Conservation (phyloP, 306 rosid species). For the Cicer chorassanicum region DNA sequence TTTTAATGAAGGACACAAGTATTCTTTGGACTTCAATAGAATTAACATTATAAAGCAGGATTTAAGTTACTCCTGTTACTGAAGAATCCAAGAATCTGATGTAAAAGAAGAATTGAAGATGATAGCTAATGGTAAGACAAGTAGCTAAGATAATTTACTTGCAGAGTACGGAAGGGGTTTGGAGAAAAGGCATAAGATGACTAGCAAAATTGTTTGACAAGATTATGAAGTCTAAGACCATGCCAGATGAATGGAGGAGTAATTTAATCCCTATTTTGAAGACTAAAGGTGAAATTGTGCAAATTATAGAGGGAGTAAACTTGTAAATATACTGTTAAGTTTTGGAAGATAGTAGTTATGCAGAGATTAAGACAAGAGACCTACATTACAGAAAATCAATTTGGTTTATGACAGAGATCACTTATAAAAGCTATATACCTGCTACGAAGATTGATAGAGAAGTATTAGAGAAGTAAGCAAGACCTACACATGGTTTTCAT, state of each 20-base stretch:
- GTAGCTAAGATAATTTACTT: not conserved
- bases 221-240: constrained; percentile 5
- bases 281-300: not conserved
- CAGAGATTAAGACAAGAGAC: not conserved
- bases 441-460: not conserved
- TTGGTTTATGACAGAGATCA: not conserved
- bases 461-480: not conserved
- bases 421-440: not conserved
- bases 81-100: not conserved
- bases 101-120: constrained; percentile 18
- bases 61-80: constrained; percentile 9
- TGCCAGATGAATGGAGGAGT: constrained; percentile 5
- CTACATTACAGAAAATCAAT: constrained; percentile 12
- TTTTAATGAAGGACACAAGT: constrained; percentile 1
- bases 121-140: not conserved
- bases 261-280: constrained; percentile 1
- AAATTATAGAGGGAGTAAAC: constrained; percentile 14
- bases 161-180: not conserved
- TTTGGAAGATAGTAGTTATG: constrained; percentile 4
- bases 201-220: not conserved
- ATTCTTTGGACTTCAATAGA: not conserved
- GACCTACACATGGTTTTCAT: constrained; percentile 3
- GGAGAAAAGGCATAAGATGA: not conserved
- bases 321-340: not conserved
- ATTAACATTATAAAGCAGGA: not conserved